phyloP scores from a whole-genome alignment of 441 rosid species.

The Adansonia madagascariensis region DNA sequence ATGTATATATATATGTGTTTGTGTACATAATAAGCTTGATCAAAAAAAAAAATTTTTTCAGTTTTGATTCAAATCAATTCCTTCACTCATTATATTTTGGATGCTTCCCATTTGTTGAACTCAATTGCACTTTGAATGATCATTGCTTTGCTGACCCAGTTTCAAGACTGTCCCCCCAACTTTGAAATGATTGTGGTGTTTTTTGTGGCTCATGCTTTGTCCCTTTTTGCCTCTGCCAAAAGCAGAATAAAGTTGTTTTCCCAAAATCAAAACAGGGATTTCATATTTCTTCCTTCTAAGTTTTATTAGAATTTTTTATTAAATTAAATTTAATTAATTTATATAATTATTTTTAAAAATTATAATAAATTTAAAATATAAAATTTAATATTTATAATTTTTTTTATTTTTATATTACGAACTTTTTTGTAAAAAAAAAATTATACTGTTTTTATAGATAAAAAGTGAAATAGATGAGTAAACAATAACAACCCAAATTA shows the following conservation, averaged over 20 bases:
- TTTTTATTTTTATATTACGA: too few species aligned
- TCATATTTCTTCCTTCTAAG: too few species aligned
- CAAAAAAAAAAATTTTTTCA: slow-evolving; percentile 24
- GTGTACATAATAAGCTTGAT: not conserved
- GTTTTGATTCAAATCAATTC: slow-evolving; percentile 10
- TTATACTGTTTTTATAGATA: too few species aligned
- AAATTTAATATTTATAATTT: too few species aligned
- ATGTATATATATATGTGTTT: not conserved
- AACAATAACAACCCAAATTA: not conserved
- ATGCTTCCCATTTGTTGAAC: slow-evolving; percentile 32
- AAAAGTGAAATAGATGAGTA: not conserved
- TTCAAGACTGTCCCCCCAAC: not conserved
- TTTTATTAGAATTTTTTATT: too few species aligned
- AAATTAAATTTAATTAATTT: too few species aligned
- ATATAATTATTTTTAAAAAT: too few species aligned
- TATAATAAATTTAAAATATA: too few species aligned
- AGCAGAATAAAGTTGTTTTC: too few species aligned
- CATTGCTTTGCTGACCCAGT: slow-evolving; percentile 38
- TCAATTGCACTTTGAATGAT: slow-evolving; percentile 22
- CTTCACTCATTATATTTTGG: slow-evolving; percentile 37
- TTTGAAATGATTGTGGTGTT: not conserved
- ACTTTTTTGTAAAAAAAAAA: too few species aligned
- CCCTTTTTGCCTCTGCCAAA: not conserved
- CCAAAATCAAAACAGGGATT: too few species aligned
- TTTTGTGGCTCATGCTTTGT: not conserved